Percentiles rank a stretch among this genome's conserved stretches.
phyloP scores from a whole-genome alignment of 2,329 filamentous ascomycete species.

The Leptosphaerulina australis region DNA sequence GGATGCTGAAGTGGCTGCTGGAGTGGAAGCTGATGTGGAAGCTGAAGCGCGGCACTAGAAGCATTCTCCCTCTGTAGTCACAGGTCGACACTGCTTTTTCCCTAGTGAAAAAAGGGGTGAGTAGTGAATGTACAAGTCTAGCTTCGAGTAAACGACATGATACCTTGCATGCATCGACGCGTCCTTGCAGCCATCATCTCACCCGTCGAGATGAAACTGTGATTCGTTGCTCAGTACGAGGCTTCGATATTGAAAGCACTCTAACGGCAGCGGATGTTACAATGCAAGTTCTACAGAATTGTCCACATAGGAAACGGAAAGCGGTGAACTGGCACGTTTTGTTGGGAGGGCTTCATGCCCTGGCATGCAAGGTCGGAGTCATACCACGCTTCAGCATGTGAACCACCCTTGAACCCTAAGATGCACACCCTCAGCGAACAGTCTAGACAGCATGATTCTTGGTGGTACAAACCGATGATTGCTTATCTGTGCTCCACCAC shows the following conservation, averaged over 20 bases:
- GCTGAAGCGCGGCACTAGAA: conserved; percentile 2
- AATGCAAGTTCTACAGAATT: background rate
- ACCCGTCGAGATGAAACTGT: background rate
- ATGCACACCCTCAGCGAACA: conserved; percentile 1
- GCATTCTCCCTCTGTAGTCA: background rate
- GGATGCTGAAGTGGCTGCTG: too few relatives aligned
- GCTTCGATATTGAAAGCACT: conserved; percentile 15
- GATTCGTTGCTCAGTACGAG: conserved; percentile 15
- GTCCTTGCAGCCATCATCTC: conserved; percentile 10
- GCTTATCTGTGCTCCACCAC: conserved; percentile 16
- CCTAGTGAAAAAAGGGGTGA: conserved; percentile 18
- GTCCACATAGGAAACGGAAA: conserved; percentile 1
- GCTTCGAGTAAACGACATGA: background rate
- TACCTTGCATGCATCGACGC: background rate
- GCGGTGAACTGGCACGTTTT: conserved; percentile 18
- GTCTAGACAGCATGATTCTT: conserved; percentile 1
- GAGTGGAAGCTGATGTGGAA: background rate
- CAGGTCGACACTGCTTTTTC: too few relatives aligned
- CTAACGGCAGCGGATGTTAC: conserved; percentile 16
- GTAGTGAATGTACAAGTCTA: background rate
- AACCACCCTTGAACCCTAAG: conserved; percentile 1
- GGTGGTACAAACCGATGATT: conserved; percentile 3
- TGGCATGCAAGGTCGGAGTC: conserved; percentile 9
- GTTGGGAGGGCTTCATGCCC: conserved; percentile 15
- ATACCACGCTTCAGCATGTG: conserved; percentile 15